Evolutionary conservation across 257 asterid genomes (phyloP).

Genomic region (Penstemon eatonii): DNA sequence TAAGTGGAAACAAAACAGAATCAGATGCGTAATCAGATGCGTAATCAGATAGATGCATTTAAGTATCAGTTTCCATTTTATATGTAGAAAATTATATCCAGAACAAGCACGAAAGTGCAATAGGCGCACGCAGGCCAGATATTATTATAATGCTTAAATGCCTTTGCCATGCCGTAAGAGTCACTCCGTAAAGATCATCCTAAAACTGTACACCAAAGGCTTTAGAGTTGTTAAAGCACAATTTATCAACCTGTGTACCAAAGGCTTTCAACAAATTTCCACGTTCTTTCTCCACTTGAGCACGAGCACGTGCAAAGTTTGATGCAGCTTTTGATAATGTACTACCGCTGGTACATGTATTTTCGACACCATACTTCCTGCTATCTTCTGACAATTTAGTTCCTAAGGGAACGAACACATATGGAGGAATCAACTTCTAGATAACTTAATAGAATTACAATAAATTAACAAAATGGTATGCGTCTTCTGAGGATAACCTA

Average conservation of each 20-base stretch:
- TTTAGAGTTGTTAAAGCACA: conserved; percentile 4
- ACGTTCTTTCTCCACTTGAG: conserved; percentile 96
- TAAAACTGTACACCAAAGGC: neutral
- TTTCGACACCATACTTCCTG: conserved; percentile 88
- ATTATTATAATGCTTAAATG: neutral
- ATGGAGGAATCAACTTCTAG: conserved; percentile 25
- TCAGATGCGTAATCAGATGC: no score
- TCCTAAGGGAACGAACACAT: conserved; percentile 41
- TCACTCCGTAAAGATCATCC: neutral
- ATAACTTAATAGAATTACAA: neutral
- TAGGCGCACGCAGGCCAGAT: conserved; percentile 10
- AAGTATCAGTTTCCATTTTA: neutral
- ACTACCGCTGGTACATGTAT: conserved; percentile 92
- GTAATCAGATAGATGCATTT: neutral
- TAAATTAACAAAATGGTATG: conserved; percentile 4
- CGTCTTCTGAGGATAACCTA: conserved; percentile 50
- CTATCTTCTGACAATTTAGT: conserved; percentile 91
- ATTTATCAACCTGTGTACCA: conserved; percentile 84
- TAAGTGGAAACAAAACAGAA: no score
- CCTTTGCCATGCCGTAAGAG: neutral
- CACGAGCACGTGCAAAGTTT: conserved; percentile 80
- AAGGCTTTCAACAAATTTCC: conserved; percentile 95
- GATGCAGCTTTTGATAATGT: conserved; percentile 93
- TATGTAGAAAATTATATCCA: neutral
- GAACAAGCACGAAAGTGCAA: conserved; percentile 18